Conservation (phyloP, 805 yeast species). For the Hermanozyma aechmeae region DNA sequence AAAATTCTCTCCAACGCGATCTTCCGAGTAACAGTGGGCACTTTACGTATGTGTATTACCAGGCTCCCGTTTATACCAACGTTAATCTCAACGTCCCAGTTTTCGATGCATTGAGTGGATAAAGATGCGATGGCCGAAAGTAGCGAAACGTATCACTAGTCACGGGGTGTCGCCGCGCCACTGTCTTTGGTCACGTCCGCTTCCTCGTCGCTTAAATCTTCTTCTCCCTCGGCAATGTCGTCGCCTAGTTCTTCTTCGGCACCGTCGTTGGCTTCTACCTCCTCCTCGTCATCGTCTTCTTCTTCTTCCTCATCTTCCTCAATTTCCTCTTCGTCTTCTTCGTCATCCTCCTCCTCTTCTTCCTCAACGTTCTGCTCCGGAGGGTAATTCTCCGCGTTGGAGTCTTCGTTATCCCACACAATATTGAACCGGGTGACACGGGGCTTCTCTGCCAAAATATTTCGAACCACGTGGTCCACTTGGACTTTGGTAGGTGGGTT, state of each 20-base stretch:
- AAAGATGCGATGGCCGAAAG: no score
- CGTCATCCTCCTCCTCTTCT: constrained; percentile 29
- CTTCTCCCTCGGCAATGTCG: no score
- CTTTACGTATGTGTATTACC: no score
- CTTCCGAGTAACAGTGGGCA: no score
- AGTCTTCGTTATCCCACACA: constrained; percentile 83
- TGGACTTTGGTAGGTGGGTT: constrained; percentile 92
- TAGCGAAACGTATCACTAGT: no score
- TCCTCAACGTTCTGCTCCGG: constrained; percentile 58
- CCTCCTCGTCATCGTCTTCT: constrained; percentile 9
- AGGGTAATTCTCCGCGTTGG: constrained; percentile 58
- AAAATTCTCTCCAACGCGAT: no score
- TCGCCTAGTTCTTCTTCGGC: constrained; percentile 7
- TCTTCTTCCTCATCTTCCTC: constrained; percentile 12
- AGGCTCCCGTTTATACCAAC: no score
- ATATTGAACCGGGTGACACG: constrained; percentile 94
- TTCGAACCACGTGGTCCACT: constrained; percentile 88
- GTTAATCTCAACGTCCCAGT: no score
- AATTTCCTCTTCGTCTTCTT: constrained; percentile 18
- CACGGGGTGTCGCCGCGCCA: no score
- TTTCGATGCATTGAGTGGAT: no score
- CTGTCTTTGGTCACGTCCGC: no score
- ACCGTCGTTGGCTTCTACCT: constrained; percentile 4
- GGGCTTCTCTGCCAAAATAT: constrained; percentile 94
- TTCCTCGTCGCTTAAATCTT: no score